Evolutionary conservation across 805 yeast species (phyloP), one percentile per base, ranked within the genome.

Genomic region (Candida coquimbonensis): DNA sequence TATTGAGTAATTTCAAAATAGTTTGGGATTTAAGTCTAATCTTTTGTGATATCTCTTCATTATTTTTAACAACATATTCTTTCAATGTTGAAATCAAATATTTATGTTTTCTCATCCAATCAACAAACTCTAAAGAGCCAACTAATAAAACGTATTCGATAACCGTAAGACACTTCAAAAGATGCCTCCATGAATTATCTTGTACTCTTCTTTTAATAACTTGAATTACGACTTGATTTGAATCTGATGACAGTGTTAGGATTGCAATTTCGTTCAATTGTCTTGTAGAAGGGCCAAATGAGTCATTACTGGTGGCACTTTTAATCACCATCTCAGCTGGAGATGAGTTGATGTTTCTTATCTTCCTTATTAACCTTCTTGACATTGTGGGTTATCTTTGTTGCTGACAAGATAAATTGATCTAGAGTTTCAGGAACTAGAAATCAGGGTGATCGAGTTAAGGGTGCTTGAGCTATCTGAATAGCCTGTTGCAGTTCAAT

Each of bases 271-370:
- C 78, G 47, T 73, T 72, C 56, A 80, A 63, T 48, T 79, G 74
- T 7, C 72, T 64, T n/a, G 78, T 75, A 8, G 76, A 74, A 0
- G 83, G 83, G 1, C 84, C 81, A 53, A 70, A 64, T 2, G 71
- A 66, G 47, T 78, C 81, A 47, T 68, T 69, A 51, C 71, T 74
- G 24, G 83, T 78, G 9, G 81, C 78, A 19, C 66, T 62, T 48
- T 61, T 67, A 14, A 70, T 66, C 47, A 57, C 69, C 7, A 63
- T 46, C 47, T 68, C 74, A 17, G 57, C 56, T 3, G 65, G 51
- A 1, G 58, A 35, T 9, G 59, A 48, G 7, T 51, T 54, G n/a
- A 64, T 24, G 60, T 65, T 51, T 56, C 57, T 45, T 58, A 65
- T 53, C 52, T 59, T 46, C 59, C 70, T 50, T 56, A 60, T 56